A percentile compares a stretch with the other conserved stretches of the same genome.
phyloP scores from a whole-genome alignment of 352 stramenopile genomes.

The Blastocystis sp. region DNA sequence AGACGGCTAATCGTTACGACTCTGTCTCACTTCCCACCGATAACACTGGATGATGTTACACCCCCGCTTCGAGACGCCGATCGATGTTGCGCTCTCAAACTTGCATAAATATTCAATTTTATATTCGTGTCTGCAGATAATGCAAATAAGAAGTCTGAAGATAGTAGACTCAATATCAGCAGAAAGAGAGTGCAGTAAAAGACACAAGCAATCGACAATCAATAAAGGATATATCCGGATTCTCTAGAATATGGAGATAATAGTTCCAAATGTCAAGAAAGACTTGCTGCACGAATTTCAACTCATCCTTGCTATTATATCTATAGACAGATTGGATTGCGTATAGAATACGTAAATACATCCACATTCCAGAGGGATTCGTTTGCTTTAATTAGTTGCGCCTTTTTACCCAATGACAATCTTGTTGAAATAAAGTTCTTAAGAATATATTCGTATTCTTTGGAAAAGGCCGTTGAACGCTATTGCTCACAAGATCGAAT shows the following conservation, averaged over 20 bases:
- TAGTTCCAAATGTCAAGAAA: conserved; percentile 43
- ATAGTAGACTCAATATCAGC: conserved; percentile 46
- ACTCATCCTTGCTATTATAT: conserved; percentile 26
- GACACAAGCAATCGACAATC: not conserved
- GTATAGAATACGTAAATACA: not conserved
- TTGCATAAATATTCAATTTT: conserved; percentile 58
- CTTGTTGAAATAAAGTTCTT: conserved; percentile 33
- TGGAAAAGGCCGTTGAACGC: conserved; percentile 26
- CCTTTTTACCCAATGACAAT: conserved; percentile 35
- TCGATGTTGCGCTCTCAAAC: conserved; percentile 6
- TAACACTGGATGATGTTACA: conserved; percentile 13
- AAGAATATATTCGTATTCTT: conserved; percentile 35
- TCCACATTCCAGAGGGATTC: conserved; percentile 42
- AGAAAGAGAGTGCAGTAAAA: conserved; percentile 7
- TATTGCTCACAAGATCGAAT: not conserved
- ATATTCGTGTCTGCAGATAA: conserved; percentile 54
- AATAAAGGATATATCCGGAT: conserved; percentile 42
- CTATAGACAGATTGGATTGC: not conserved
- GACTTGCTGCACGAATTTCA: conserved; percentile 50
- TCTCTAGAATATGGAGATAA: conserved; percentile 28
- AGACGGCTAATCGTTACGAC: not conserved
- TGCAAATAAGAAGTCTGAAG: conserved; percentile 18
- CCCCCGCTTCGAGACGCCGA: conserved; percentile 24
- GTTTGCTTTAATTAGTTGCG: conserved; percentile 38
- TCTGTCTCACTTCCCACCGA: not conserved